Percentiles rank a stretch among this genome's conserved stretches.
Evolutionary conservation across 192 early-diverging fungal genomes (phyloP).

Genomic region (Mortierella antarctica): DNA sequence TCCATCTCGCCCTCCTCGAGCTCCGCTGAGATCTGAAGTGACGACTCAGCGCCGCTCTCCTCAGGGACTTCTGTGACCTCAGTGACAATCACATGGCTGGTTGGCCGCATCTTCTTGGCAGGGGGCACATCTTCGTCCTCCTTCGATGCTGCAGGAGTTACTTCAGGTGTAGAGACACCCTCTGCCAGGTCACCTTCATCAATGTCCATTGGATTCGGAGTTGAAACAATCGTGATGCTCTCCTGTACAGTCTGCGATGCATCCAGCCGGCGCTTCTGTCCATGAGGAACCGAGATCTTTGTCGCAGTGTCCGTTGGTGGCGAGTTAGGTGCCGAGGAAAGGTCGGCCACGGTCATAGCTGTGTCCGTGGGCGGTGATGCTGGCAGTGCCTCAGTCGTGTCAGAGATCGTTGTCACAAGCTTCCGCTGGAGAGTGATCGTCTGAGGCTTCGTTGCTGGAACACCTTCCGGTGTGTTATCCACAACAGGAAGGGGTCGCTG

Average conservation of each 20-base stretch:
- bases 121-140: conserved; percentile 49
- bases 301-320: neutral
- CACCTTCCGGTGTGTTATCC: conserved; percentile 20
- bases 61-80: conserved; percentile 15
- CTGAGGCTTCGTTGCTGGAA: neutral
- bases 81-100: conserved; percentile 32
- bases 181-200: conserved; percentile 20
- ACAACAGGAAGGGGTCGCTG: conserved; percentile 38
- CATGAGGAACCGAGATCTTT: conserved; percentile 21
- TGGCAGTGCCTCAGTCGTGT: conserved; percentile 9
- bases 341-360: neutral
- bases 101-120: conserved; percentile 37
- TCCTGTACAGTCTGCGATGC: conserved; percentile 44
- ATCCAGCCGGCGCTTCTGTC: conserved; percentile 46
- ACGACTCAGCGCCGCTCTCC: neutral
- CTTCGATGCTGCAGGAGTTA: conserved; percentile 20
- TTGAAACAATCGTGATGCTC: conserved; percentile 44
- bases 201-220: conserved; percentile 35
- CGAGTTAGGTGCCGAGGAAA: neutral
- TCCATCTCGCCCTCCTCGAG: conserved; percentile 32
- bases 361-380: conserved; percentile 6
- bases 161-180: conserved; percentile 17
- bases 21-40: conserved; percentile 2
- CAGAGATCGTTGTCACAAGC: conserved; percentile 6
- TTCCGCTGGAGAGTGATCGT: conserved; percentile 26